Evolutionary conservation across 2,329 filamentous ascomycete species (phyloP), one percentile per base, ranked within the genome.

Genomic region (Albophoma yamanashiensis): DNA sequence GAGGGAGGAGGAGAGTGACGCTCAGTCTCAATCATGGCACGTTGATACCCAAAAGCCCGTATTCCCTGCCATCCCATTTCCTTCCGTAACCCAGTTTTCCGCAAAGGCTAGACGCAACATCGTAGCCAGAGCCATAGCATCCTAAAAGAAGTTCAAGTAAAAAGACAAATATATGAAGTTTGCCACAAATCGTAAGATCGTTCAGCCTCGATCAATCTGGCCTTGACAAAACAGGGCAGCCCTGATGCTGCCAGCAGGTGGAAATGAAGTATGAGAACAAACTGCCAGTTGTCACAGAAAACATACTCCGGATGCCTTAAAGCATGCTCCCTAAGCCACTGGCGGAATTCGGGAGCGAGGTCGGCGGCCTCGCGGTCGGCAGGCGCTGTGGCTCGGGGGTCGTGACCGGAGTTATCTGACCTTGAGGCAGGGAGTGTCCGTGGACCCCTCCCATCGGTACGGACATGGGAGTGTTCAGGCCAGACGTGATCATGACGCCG

Each of bases 401-500:
- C 15, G 34, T 8, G 39, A 58, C 34, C 4, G 43, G 59, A 4
- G 59, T 36, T 52, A 58, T 14, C 22, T 56, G 59, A 4, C 17
- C 14, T n/a, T 42, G 40, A 22, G 27, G 27, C 9, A n/a, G 45
- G 15, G 40, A 17, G 15, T 55, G 34, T 22, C 34, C 27, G 42
- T 58, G 31, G 12, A 55, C 20, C 8, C 36, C 56, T 2, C 52
- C 45, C 56, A 61, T 52, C 12, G 56, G 56, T 31, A 58, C 39
- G 17, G 60, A 60, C n/a, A 55, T 57, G 31, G 63, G 58, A 11
- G 52, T 58, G 39, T 56, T 50, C n/a, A 62, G 47, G 15, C 52
- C 61, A 22, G 70, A 67, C 34, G 64, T 59, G 20, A 64, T 42
- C 45, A 63, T 59, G 43, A 45, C 50, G 14, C 36, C 34, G 59